phyloP scores from a whole-genome alignment of 164 flowering plant species.

The Euptelea pleiosperma region DNA sequence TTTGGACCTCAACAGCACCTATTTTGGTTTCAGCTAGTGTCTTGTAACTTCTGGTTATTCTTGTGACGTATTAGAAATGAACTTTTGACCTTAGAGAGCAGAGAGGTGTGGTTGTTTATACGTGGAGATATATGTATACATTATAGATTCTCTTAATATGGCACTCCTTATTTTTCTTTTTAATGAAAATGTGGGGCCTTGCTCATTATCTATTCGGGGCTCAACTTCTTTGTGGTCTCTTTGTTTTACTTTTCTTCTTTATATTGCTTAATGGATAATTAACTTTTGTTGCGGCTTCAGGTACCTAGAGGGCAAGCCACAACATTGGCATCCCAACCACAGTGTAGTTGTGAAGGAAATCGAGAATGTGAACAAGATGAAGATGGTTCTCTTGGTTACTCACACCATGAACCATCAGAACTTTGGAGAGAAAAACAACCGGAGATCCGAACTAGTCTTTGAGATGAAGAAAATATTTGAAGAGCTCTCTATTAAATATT shows the following conservation, averaged over 20 bases:
- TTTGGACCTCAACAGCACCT: too few species aligned
- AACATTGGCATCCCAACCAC: slow-evolving; percentile 64
- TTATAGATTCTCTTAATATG: too few species aligned
- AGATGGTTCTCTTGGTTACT: slow-evolving; percentile 54
- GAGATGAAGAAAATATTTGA: slow-evolving; percentile 74
- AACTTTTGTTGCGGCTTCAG: slow-evolving; percentile 23
- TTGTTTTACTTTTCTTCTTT: neutral
- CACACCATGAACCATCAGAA: slow-evolving; percentile 88
- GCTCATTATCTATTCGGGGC: too few species aligned
- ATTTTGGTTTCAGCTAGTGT: too few species aligned
- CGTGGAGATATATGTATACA: too few species aligned
- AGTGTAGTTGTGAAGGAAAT: slow-evolving; percentile 63
- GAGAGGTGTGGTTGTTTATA: too few species aligned
- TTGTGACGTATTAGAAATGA: too few species aligned
- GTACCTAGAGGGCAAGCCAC: slow-evolving; percentile 74
- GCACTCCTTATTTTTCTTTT: too few species aligned
- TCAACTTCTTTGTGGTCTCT: too few species aligned
- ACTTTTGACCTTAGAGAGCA: too few species aligned
- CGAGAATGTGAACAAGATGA: slow-evolving; percentile 71
- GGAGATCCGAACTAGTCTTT: slow-evolving; percentile 60
- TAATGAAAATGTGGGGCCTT: too few species aligned
- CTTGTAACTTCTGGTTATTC: too few species aligned
- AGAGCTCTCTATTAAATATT: slow-evolving; percentile 59
- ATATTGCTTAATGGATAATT: neutral
- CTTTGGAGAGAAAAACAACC: slow-evolving; percentile 46